These are phyloP conservation scores for Nyctanthes arbortristis DNA, from an alignment of 257 asterid species.

Conservation along the genomic window DNA sequence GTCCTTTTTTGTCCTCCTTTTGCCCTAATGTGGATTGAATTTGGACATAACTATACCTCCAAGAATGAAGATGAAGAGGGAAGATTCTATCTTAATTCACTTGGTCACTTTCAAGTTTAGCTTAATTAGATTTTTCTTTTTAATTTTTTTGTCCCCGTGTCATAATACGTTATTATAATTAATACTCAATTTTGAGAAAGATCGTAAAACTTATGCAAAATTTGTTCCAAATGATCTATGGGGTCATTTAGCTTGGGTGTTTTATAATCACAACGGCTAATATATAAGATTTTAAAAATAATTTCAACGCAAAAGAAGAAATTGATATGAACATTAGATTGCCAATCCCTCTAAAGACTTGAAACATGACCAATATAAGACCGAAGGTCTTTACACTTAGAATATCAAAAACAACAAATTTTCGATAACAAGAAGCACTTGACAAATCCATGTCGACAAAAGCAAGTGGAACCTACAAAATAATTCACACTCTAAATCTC, in stretches of 20 bases:
- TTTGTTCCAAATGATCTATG: too few species aligned
- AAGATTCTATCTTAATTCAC: neutral
- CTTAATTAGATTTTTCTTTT: neutral
- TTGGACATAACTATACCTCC: neutral
- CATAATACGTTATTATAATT: too few species aligned
- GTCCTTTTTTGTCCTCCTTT: neutral
- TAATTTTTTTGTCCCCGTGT: too few species aligned
- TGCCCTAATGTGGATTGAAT: neutral
- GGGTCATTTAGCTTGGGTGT: too few species aligned
- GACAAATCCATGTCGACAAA: slow-evolving; percentile 28
- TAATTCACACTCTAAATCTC: slow-evolving; percentile 41
- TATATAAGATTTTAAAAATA: too few species aligned
- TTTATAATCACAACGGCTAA: too few species aligned
- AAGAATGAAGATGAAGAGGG: neutral
- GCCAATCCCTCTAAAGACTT: neutral
- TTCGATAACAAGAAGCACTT: slow-evolving; percentile 23
- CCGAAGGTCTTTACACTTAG: neutral
- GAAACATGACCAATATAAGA: neutral
- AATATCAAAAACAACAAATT: slow-evolving; percentile 25
- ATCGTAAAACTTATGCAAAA: too few species aligned
- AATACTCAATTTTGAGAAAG: too few species aligned
- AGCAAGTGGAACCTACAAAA: slow-evolving; percentile 40
- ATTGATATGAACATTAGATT: too few species aligned
- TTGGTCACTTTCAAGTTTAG: neutral
- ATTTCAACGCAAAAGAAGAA: too few species aligned